These are phyloP conservation scores for Myxozyma kluyveri DNA, from an alignment of 805 yeast genomes.

Conservation along the genomic window DNA sequence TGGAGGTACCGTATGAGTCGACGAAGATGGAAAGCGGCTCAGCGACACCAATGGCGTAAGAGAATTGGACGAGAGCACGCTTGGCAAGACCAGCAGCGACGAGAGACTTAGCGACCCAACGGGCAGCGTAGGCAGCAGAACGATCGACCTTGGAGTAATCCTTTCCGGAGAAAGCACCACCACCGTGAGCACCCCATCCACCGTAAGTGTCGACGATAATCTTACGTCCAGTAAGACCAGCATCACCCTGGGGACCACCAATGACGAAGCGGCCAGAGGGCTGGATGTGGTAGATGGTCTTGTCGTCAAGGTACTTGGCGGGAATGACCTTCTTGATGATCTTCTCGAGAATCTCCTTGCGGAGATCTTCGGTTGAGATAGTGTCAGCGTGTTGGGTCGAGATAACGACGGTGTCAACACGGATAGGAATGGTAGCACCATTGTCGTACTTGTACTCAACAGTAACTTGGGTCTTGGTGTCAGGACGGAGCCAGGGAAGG, in stretches of 20 bases:
- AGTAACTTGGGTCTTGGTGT: constrained; percentile 99
- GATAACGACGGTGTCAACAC: constrained; percentile 96
- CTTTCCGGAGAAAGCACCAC: constrained; percentile 99
- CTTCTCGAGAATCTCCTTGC: constrained; percentile 72
- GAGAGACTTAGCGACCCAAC: constrained; percentile 99
- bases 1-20: constrained; percentile 97
- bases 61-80: constrained; percentile 97
- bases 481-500: constrained; percentile 97
- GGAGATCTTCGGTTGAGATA: constrained; percentile 88
- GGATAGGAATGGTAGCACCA: constrained; percentile 92
- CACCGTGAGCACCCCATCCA: constrained; percentile 99
- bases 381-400: constrained; percentile 98
- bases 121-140: constrained; percentile 99
- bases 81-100: constrained; percentile 92
- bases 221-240: constrained; percentile 99
- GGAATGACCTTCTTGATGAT: constrained; percentile 92
- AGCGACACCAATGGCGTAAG: constrained; percentile 99
- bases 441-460: constrained; percentile 90
- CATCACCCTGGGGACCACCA: constrained; percentile 99
- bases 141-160: constrained; percentile 99
- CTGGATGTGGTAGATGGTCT: constrained; percentile 96
- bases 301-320: constrained; percentile 82
- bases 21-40: constrained; percentile 98
- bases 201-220: constrained; percentile 99
- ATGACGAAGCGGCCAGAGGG: constrained; percentile 99